phyloP scores from a whole-genome alignment of 2,329 filamentous ascomycete species.

The Cladophialophora psammophila region DNA sequence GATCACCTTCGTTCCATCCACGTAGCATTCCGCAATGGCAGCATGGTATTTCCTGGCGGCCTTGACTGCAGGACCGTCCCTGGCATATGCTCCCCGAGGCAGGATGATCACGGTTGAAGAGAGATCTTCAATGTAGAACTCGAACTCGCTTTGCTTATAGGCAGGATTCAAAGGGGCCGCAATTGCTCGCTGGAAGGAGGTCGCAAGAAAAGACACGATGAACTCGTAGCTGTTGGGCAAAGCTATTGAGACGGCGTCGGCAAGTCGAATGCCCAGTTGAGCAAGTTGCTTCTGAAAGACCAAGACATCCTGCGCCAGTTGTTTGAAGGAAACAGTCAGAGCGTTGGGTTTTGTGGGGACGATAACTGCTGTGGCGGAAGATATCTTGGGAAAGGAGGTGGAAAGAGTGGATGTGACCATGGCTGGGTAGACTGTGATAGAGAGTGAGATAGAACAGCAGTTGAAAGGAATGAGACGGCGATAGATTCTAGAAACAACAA shows the following conservation, averaged over 20 bases:
- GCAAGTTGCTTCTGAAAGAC: slow-evolving; percentile 81
- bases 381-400: slow-evolving; percentile 62
- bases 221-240: slow-evolving; percentile 87
- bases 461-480: not conserved
- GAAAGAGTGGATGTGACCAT: slow-evolving; percentile 63
- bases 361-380: slow-evolving; percentile 70
- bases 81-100: slow-evolving; percentile 71
- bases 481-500: slow-evolving; percentile 8
- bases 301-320: slow-evolving; percentile 70
- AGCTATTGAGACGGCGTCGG: slow-evolving; percentile 80
- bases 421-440: slow-evolving; percentile 7
- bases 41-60: slow-evolving; percentile 81
- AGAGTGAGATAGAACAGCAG: slow-evolving; percentile 3
- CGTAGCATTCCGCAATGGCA: slow-evolving; percentile 87
- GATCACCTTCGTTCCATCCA: slow-evolving; percentile 73
- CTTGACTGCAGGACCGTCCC: slow-evolving; percentile 73
- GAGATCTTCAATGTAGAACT: slow-evolving; percentile 90
- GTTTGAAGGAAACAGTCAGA: slow-evolving; percentile 73
- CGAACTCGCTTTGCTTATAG: slow-evolving; percentile 89
- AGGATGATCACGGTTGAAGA: slow-evolving; percentile 80
- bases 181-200: slow-evolving; percentile 81
- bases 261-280: slow-evolving; percentile 71
- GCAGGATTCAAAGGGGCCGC: slow-evolving; percentile 86
- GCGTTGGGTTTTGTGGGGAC: slow-evolving; percentile 70
- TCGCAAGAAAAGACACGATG: slow-evolving; percentile 84